Percentiles rank a stretch among this genome's conserved stretches.
Evolutionary conservation across 2,329 filamentous ascomycete genomes (phyloP).

Genomic region (Fusarium scirpi): DNA sequence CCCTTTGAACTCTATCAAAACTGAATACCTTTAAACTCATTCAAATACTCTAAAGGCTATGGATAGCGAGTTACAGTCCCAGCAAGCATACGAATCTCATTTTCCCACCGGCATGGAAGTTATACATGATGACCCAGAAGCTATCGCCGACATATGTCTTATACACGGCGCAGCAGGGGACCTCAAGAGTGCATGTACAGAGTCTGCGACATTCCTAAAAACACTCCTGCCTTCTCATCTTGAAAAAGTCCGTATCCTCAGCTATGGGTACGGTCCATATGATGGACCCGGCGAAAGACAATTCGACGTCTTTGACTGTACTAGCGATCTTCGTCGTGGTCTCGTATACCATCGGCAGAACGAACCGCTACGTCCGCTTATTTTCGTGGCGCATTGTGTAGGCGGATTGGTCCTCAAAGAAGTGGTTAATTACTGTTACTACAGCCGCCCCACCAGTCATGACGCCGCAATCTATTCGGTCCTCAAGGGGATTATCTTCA

Average conservation of each 20-base stretch:
- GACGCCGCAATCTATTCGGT: background rate
- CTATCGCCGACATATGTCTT: background rate
- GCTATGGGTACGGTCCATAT: background rate
- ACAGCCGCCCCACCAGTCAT: background rate
- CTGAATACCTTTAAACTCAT: fast-evolving
- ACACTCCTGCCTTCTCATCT: background rate
- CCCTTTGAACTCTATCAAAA: background rate
- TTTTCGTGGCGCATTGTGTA: background rate
- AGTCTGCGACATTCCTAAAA: background rate
- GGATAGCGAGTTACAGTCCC: too few relatives aligned
- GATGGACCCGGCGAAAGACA: background rate
- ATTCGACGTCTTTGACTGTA: fast-evolving
- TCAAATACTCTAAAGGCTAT: fast-evolving
- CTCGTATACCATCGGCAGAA: background rate
- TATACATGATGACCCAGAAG: background rate
- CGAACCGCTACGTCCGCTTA: fast-evolving
- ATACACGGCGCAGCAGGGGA: background rate
- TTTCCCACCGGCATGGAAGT: background rate
- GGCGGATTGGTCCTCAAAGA: background rate
- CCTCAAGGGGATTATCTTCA: background rate
- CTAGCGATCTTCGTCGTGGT: fast-evolving
- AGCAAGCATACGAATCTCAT: background rate
- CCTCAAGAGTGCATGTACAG: background rate
- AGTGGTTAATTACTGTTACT: background rate
- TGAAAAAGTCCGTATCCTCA: background rate